Conservation (phyloP, 768 basidiomycete genomes). For the Jaapia argillacea region DNA sequence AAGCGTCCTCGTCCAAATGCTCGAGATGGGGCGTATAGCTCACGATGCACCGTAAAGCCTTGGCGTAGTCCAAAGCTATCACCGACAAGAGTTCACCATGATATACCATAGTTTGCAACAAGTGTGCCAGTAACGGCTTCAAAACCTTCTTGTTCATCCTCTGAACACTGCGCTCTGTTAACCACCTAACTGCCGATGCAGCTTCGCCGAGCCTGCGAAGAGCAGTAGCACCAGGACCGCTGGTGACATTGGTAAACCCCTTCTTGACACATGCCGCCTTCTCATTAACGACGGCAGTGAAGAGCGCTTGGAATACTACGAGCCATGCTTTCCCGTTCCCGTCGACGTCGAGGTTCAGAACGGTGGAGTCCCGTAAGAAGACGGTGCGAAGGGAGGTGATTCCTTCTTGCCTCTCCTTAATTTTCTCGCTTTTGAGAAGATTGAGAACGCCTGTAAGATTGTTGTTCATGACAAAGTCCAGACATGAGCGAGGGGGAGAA, state of each 20-base stretch:
- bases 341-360: constrained; percentile 31
- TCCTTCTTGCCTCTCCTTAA: constrained; percentile 64
- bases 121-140: constrained; percentile 50
- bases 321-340: constrained; percentile 42
- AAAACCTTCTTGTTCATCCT: constrained; percentile 45
- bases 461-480: background rate
- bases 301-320: constrained; percentile 63
- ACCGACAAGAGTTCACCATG: constrained; percentile 44
- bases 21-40: constrained; percentile 70
- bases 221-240: constrained; percentile 33
- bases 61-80: constrained; percentile 73
- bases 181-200: constrained; percentile 59
- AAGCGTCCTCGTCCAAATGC: constrained; percentile 49
- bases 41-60: constrained; percentile 59
- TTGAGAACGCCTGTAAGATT: constrained; percentile 39
- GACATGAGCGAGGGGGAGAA: background rate
- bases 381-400: constrained; percentile 36
- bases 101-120: constrained; percentile 49
- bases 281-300: constrained; percentile 55
- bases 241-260: constrained; percentile 27
- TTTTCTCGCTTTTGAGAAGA: constrained; percentile 48
- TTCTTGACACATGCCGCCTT: constrained; percentile 34
- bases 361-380: constrained; percentile 40
- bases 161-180: constrained; percentile 53
- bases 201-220: constrained; percentile 55